Evolutionary conservation across 345 rosid genomes (phyloP), one percentile per base, ranked within the genome.

Genomic region (Melastoma malabathricum): DNA sequence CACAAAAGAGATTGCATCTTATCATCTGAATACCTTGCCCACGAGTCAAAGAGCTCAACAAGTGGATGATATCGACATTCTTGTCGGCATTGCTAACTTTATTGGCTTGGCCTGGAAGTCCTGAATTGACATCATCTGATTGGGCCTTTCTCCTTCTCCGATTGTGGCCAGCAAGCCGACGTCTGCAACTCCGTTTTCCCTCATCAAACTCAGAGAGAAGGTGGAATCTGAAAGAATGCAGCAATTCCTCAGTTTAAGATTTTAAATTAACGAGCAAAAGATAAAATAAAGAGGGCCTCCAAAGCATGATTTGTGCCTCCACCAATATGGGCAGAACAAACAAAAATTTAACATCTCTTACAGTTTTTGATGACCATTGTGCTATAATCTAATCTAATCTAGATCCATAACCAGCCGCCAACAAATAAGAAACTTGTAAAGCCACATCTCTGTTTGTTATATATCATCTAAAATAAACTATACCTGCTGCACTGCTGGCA

Each of bases 401-500:
- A n/a, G 38, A 29, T 29, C 38, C 38, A 29, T 29, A 29, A 29
- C 12, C 25, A 22, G 41, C 41, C 41, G 41, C 12, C 41, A 34
- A 34, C 12, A 34, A 34, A 1, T 34, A 34, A 34, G 41, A 0
- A 34, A 34, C 41, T 34, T 34, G 12, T 34, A 12, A 34, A 34
- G 41, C 41, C 41, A 6, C 41, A 34, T 34, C 12, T 34, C 41
- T 6, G 41, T 8, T 7, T 5, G 12, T 34, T 34, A 34, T 34
- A 34, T 29, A 29, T 29, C 1, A 12, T 34, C 12, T 2, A 34
- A 34, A 34, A 7, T 7, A 34, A 34, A 34, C 41, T 34, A 34
- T 34, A 89, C 97, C 97, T 84, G 89, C 97, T 89, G 55, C 97
- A 89, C 82, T 89, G 97, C 67, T 89, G 97, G 68, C 97, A 89